Conservation (phyloP, 2,329 filamentous ascomycete genomes). For the Colletotrichum liaoningense region DNA sequence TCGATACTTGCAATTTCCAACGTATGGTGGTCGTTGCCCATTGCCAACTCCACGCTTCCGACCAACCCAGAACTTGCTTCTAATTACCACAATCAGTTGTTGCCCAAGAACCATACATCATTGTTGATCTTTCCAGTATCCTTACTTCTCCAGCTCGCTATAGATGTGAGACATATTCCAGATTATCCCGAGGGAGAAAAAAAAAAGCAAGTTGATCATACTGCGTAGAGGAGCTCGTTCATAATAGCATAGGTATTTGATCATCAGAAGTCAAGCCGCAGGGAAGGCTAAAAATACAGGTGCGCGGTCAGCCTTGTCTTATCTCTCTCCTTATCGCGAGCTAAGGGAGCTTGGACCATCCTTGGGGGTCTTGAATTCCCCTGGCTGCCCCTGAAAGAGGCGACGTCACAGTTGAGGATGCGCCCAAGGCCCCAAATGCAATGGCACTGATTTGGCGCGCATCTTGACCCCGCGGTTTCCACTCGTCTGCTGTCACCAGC, state of each 20-base stretch:
- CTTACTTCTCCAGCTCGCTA: background rate
- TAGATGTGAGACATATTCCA: background rate
- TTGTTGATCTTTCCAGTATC: background rate
- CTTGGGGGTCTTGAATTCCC: background rate
- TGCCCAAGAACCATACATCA: background rate
- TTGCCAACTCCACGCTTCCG: background rate
- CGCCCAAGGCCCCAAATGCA: background rate
- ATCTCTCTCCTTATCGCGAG: conserved; percentile 29
- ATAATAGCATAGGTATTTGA: background rate
- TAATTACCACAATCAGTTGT: background rate
- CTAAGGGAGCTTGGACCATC: conserved; percentile 25
- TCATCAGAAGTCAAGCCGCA: background rate
- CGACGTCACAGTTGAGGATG: conserved; percentile 33
- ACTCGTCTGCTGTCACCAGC: background rate
- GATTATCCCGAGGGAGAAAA: background rate
- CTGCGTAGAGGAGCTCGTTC: no score
- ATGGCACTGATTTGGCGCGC: background rate
- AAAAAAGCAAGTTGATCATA: conserved; percentile 68
- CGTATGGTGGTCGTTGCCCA: background rate
- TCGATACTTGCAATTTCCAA: background rate
- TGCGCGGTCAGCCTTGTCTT: conserved; percentile 25
- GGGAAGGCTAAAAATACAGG: background rate
- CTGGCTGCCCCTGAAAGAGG: conserved; percentile 12
- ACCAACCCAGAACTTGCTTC: background rate
- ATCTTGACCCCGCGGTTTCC: conserved; percentile 22